These are phyloP conservation scores for Teunomyces atbi DNA, from an alignment of 805 yeast genomes.

Conservation along the genomic window DNA sequence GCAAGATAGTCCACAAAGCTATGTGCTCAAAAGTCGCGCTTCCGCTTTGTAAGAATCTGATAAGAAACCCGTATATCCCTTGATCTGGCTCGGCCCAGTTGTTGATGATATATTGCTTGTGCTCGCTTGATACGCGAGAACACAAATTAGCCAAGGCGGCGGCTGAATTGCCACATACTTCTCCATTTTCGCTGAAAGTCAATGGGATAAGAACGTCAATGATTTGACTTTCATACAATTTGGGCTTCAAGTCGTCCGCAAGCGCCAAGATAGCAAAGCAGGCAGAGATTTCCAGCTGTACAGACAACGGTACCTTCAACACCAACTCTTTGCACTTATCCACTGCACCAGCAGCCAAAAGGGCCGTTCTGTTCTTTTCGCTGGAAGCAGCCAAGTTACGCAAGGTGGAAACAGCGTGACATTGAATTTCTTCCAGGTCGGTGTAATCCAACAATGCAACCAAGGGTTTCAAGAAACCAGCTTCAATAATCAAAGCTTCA, in stretches of 20 bases:
- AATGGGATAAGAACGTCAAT: constrained; percentile 88
- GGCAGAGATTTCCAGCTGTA: constrained; percentile 94
- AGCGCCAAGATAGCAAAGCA: constrained; percentile 95
- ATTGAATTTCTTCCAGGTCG: constrained; percentile 94
- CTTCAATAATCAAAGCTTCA: constrained; percentile 93
- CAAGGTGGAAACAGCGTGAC: constrained; percentile 95
- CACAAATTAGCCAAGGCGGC: constrained; percentile 97
- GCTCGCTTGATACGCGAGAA: constrained; percentile 78
- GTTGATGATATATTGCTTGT: constrained; percentile 66
- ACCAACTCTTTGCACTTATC: constrained; percentile 88
- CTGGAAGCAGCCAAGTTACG: constrained; percentile 95
- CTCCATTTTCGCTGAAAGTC: constrained; percentile 82
- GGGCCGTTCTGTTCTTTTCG: constrained; percentile 87
- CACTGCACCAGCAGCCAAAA: constrained; percentile 93
- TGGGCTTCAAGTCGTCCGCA: constrained; percentile 90
- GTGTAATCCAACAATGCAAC: constrained; percentile 79
- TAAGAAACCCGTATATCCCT: constrained; percentile 82
- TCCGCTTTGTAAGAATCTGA: constrained; percentile 73
- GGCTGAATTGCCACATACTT: constrained; percentile 97
- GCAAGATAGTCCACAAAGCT: constrained; percentile 95
- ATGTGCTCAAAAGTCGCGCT: constrained; percentile 97
- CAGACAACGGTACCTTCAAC: constrained; percentile 80
- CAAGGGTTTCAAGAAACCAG: constrained; percentile 91
- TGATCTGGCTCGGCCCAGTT: constrained; percentile 79
- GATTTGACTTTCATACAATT: constrained; percentile 78